Evolutionary conservation across 169 alveolate species (phyloP), one percentile per base, ranked within the genome.

Genomic region (Plasmodium gaboni): DNA sequence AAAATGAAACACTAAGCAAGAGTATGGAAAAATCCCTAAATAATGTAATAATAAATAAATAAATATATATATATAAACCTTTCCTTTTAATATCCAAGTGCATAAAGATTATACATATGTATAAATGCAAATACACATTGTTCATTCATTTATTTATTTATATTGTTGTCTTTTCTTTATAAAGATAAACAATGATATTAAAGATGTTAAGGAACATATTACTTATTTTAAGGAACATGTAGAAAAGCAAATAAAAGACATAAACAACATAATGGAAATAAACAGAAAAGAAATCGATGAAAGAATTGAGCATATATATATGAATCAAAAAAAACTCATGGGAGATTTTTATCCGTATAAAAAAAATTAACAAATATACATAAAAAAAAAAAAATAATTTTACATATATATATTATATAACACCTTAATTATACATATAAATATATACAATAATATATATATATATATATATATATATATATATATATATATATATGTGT

Each of bases 261-360:
- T 80, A 55, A 57, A 80, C 15, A 38, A 55, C 61, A 53, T 19
- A 61, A 63, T 48, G 22, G 67, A 57, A 15, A 51, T 38, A 59
- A 80, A 80, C 44, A 80, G 44, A 55, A 80, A 46, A 13, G 80
- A 67, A 69, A 68, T 80, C 5, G 85, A 80, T 61, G 83, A 68
- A n/a, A 80, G 67, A 60, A 53, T 71, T 26, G 55, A 67, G 60
- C n/a, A 64, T 13, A 59, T 83, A 68, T 42, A 32, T 17, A 68
- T 12, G 28, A 83, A 83, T 83, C 91, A 83, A 42, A 83, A 68
- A 63, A 67, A 55, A 68, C 72, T 83, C 15, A 17, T 67, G 42
- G 68, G 59, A 2, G 91, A 83, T 83, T 83, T 83, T 69, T 83
- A 83, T 59, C 80, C 91, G 7, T 68, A 71, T 48, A 70, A 67